Evolutionary conservation across 2,329 filamentous ascomycete species (phyloP), one percentile per base, ranked within the genome.

Genomic region (Pseudocercospora fuligena): DNA sequence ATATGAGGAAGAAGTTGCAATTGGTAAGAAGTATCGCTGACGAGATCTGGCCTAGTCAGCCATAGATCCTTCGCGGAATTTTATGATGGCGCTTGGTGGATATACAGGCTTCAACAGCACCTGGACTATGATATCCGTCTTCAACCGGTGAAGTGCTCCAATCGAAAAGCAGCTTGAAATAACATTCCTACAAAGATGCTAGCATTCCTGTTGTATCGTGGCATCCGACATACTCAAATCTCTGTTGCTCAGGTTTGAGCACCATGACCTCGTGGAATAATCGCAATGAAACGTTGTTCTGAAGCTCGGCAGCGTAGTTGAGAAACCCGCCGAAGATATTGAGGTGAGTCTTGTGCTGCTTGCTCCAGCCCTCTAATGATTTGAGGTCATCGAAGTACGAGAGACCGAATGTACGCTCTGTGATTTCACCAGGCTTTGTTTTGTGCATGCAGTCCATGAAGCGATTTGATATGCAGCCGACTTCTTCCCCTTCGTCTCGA

Each of bases 1-100:
- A 91, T 68, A 90, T 93, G 88, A 87, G 87, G 80, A 87, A 86
- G 78, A 94, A 93, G 82, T 79, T 94, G 73, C 82, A 86, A 70
- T 80, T 94, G 61, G 89, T 93, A 19, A 86, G 90, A 69, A 83
- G 88, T 72, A 88, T 94, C 73, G 90, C 91, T 2, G 86, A 93
- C 75, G 87, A 90, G 73, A 86, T 93, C 65, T 94, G 91, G 91
- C 83, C 84, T 3, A 82, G 83, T 21, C 79, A 87, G 79, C 76
- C 81, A 69, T 87, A 68, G 59, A 14, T 54, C 5, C 29, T 51
- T 53, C 29, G 14, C 12, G 19, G 16, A n/a, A 43, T n/a, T 8
- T 54, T 19, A 8, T 46, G 23, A 29, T 21, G 16, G 60, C 4
- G 40, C 57, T n/a, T 33, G 16, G 8, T n/a, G 3, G 27, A 27